Evolutionary conservation across 805 yeast species (phyloP).

Genomic region (Saccharomycopsis microspora): DNA sequence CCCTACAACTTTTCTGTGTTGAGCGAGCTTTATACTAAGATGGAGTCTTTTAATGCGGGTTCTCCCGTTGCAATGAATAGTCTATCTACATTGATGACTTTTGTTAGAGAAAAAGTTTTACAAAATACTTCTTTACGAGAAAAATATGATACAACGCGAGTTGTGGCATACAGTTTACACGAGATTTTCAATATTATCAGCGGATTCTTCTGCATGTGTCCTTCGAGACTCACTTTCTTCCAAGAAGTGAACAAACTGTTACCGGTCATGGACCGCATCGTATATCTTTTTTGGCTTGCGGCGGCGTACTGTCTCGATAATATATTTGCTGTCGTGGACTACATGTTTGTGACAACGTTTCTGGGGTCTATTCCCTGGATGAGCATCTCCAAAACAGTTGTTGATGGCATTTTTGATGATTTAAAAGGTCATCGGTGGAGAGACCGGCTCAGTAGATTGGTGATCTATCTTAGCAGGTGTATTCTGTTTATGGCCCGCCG

Average conservation of each 20-base stretch:
- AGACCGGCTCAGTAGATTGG: neutral
- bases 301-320: slow-evolving; percentile 9
- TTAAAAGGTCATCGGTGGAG: neutral
- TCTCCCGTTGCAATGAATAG: no score
- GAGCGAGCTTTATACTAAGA: no score
- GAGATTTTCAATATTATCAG: slow-evolving; percentile 1
- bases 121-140: slow-evolving; percentile 3
- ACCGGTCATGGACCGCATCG: slow-evolving; percentile 5
- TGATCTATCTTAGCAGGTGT: slow-evolving; percentile 8
- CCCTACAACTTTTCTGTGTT: no score
- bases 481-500: slow-evolving; percentile 10
- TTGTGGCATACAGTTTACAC: slow-evolving; percentile 4
- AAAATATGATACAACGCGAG: slow-evolving; percentile 1
- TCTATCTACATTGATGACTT: neutral
- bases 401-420: slow-evolving; percentile 7
- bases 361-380: slow-evolving; percentile 7
- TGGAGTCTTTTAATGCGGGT: no score
- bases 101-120: slow-evolving; percentile 2
- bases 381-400: slow-evolving; percentile 3
- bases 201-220: slow-evolving; percentile 6
- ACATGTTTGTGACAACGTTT: slow-evolving; percentile 11
- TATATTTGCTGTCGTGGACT: slow-evolving; percentile 10
- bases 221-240: slow-evolving; percentile 5
- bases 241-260: neutral
- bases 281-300: slow-evolving; percentile 13